These are phyloP conservation scores for Penicillium subrubescens DNA, from an alignment of 495 filamentous ascomycete genomes.

Conservation along the genomic window DNA sequence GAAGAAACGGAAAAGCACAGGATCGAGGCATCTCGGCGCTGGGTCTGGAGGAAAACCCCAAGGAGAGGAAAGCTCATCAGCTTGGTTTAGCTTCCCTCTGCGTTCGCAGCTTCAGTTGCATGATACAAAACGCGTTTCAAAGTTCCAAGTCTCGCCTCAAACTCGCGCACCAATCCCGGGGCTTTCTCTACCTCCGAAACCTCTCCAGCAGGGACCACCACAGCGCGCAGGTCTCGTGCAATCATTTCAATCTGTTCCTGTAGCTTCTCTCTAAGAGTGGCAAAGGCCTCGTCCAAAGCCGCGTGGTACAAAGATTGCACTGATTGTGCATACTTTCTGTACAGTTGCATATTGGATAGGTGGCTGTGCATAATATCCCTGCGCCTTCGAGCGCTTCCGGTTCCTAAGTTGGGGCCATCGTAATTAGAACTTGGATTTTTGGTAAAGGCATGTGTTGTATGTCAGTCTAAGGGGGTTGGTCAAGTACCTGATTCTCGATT, in stretches of 20 bases:
- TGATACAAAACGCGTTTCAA: not conserved
- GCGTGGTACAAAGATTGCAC: not conserved
- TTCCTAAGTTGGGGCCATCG: not conserved
- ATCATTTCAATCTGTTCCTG: not conserved
- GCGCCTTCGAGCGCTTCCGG: not conserved
- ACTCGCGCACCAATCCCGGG: not conserved
- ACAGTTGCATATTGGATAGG: not conserved
- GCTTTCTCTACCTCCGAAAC: not conserved
- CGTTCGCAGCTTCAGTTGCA: not conserved
- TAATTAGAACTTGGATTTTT: not conserved
- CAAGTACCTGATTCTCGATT: not conserved
- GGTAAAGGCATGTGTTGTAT: not conserved
- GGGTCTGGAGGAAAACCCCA: too few species aligned
- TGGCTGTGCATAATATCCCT: not conserved
- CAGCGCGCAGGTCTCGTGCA: not conserved
- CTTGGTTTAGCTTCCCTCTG: not conserved
- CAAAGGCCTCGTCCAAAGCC: not conserved
- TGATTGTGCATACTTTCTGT: not conserved
- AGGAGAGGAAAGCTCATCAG: too few species aligned
- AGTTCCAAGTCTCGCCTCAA: not conserved
- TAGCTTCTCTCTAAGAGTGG: not conserved
- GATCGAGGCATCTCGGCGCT: too few species aligned
- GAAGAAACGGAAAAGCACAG: too few species aligned
- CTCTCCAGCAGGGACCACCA: not conserved
- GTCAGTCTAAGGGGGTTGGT: not conserved